Evolutionary conservation across 176 grass and related monocot genomes (phyloP).

Genomic region (Lolium rigidum): DNA sequence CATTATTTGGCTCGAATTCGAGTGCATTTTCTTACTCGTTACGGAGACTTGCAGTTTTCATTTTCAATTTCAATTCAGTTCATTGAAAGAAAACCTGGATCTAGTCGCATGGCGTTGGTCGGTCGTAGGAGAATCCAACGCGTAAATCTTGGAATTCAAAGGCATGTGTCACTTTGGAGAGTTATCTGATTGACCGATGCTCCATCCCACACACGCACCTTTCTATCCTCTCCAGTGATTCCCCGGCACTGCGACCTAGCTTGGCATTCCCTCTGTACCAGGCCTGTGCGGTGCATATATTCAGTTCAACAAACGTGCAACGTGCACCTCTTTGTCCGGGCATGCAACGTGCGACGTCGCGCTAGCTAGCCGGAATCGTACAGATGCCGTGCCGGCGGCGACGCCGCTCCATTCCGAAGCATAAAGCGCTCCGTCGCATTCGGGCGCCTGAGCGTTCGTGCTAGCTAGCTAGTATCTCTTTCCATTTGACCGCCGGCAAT

Average conservation of each 20-base stretch:
- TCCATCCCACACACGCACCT: not conserved
- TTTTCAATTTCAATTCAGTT: no score
- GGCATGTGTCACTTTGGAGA: not conserved
- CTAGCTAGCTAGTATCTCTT: not conserved
- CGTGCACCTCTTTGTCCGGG: not conserved
- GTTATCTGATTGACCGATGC: not conserved
- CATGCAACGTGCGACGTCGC: not conserved
- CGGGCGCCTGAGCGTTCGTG: not conserved
- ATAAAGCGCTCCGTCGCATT: slow-evolving; percentile 18
- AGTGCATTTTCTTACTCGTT: no score
- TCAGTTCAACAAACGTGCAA: no score
- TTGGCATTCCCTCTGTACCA: slow-evolving; percentile 6
- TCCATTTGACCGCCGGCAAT: slow-evolving; percentile 3
- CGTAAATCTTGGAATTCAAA: not conserved
- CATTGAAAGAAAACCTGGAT: no score
- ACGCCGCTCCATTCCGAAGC: not conserved
- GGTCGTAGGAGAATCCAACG: not conserved
- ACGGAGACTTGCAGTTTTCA: no score
- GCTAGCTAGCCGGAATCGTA: slow-evolving; percentile 28
- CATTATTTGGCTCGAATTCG: not conserved
- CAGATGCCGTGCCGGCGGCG: not conserved
- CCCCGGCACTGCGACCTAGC: not conserved
- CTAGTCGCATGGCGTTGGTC: not conserved
- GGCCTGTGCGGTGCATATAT: slow-evolving; percentile 17
- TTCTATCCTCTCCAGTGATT: slow-evolving; percentile 2